Conservation (phyloP, 2,329 filamentous ascomycete genomes). For the Fusarium odoratissimum region DNA sequence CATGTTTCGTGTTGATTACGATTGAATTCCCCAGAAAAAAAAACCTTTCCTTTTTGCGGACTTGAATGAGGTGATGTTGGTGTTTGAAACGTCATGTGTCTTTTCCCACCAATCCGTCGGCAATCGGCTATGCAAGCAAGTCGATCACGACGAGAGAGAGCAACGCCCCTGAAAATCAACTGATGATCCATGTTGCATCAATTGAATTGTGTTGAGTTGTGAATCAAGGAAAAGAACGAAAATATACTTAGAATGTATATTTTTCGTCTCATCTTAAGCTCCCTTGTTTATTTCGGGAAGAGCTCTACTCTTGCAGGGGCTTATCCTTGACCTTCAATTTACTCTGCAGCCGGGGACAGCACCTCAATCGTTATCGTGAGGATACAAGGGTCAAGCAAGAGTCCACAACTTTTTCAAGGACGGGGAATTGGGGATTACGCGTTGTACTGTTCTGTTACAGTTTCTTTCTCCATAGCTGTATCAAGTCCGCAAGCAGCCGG, state of each 20-base stretch:
- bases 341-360: slow-evolving; percentile 7
- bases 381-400: slow-evolving; percentile 16
- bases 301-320: slow-evolving; percentile 3
- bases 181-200: neutral
- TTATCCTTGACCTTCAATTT: slow-evolving; percentile 30
- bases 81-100: slow-evolving; percentile 27
- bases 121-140: slow-evolving; percentile 35
- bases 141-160: slow-evolving; percentile 20
- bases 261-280: slow-evolving; percentile 16
- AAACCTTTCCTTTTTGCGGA: neutral
- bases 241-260: neutral
- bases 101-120: slow-evolving; percentile 28
- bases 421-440: slow-evolving; percentile 29
- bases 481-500: neutral
- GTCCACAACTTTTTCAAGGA: slow-evolving; percentile 29
- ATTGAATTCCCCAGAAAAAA: slow-evolving; percentile 18
- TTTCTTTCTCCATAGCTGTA: slow-evolving; percentile 8
- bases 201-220: neutral
- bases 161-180: slow-evolving; percentile 30
- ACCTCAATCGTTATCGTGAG: slow-evolving; percentile 20
- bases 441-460: slow-evolving; percentile 18
- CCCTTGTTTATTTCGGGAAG: slow-evolving; percentile 39
- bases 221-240: neutral
- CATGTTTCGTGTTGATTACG: slow-evolving; percentile 4
- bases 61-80: slow-evolving; percentile 33